Base-by-base conservation (phyloP, 208 protist genomes). In the Leishmania mexicana region DNA sequence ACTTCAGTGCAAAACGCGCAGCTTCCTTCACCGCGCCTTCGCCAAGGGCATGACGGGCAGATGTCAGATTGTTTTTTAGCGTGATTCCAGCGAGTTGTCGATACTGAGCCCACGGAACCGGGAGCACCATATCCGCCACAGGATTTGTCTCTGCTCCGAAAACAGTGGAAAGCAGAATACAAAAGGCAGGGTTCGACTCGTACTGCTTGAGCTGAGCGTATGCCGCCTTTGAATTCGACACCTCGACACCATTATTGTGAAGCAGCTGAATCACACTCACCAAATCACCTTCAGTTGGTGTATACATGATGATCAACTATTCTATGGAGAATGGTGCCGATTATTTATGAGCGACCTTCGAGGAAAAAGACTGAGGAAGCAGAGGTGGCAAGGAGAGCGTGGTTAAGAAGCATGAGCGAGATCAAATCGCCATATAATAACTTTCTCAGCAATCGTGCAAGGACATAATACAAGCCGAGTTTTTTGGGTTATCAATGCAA, bases 11-110 rank as follows among this genome's bases (percentile, higher is more conserved):
- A 72, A 88, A 90, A 7, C 85, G 84, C 15, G 92, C 95, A 45
- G 92, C 93, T 79, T 93, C 90, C 47, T 83, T 94, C 57, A 97
- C 91, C 40, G 91, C 93, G 24, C 62, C 85, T 80, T 94, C 88
- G n/a, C 95, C 95, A 31, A 97, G 85, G 53, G 89, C 81, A 70
- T 95, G 84, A 21, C 90, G 85, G 1, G 90, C 90, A 57, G 85
- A 75, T 40, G 85, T 82, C 49, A 97, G 81, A 81, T 96, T 97
- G 73, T 97, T 97, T 70, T 97, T 97, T 38, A 97, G 77, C 0
- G 93, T 95, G 45, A 97, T 90, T 35, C 93, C 95, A 4, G 95
- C 95, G 35, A 97, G 81, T 74, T 91, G 89, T 49, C 92, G 85
- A 76, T 96, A 96, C 62, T 90, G 86, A 38, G 83, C 80, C 93